A percentile compares a stretch with the other conserved stretches of the same genome.
Conservation (phyloP, 139 green algal species). For the Haematococcus sp. region DNA sequence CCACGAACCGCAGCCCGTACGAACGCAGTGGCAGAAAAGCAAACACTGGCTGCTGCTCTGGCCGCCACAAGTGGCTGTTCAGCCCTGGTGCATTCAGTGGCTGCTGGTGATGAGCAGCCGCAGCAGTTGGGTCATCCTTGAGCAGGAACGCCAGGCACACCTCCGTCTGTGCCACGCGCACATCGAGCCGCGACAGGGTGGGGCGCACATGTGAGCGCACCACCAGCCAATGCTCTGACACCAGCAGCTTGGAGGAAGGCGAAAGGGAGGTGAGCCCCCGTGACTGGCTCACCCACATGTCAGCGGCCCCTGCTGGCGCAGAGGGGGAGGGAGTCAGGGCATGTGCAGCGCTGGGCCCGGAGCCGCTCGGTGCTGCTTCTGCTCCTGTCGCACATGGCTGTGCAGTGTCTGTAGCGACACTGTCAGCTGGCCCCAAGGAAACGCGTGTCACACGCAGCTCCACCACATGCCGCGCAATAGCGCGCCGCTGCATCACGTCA, state of each 20-base stretch:
- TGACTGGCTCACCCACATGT: no score
- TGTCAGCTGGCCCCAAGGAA: no score
- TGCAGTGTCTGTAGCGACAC: no score
- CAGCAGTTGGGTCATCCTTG: not conserved
- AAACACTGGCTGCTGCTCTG: constrained; percentile 43
- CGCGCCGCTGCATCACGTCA: constrained; percentile 14
- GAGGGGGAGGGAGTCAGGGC: no score
- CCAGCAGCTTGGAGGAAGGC: not conserved
- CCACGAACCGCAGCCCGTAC: constrained; percentile 50
- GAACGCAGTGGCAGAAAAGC: constrained; percentile 50
- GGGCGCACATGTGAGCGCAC: constrained; percentile 4
- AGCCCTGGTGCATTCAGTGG: not conserved
- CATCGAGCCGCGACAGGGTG: not conserved
- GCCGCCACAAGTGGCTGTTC: not conserved
- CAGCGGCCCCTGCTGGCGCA: not conserved
- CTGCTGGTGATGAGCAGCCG: not conserved
- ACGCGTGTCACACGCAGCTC: constrained; percentile 1
- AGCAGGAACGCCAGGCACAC: constrained; percentile 2
- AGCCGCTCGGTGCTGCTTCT: not conserved
- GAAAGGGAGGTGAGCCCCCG: no score
- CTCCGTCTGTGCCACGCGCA: not conserved
- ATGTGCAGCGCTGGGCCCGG: no score
- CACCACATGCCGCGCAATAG: constrained; percentile 1
- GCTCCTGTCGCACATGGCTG: not conserved
- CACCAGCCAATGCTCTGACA: constrained; percentile 29